Conservation (phyloP, 352 stramenopile genomes). For the Globisporangium heterothallicum region DNA sequence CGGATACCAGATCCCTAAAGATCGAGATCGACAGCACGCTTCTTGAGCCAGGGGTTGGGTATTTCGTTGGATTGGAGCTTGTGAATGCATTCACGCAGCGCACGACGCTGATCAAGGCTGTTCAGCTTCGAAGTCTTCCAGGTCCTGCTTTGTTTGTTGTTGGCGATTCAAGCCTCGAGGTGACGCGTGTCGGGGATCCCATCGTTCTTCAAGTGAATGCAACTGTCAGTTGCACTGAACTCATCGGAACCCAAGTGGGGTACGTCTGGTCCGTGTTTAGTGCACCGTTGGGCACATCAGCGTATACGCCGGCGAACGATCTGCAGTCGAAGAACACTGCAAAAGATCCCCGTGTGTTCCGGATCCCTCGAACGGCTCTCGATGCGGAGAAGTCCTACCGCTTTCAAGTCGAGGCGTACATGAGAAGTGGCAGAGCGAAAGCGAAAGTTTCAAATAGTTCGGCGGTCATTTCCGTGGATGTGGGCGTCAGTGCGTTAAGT, state of each 20-base stretch:
- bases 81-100: constrained; percentile 54
- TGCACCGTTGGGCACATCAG: constrained; percentile 5
- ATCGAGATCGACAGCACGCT: constrained; percentile 43
- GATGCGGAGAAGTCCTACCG: constrained; percentile 38
- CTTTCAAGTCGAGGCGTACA: constrained; percentile 53
- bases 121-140: constrained; percentile 33
- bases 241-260: constrained; percentile 26
- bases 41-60: constrained; percentile 28
- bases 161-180: constrained; percentile 26
- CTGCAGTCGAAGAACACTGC: constrained; percentile 50
- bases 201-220: constrained; percentile 41
- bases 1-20: constrained; percentile 12
- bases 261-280: constrained; percentile 48
- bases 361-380: constrained; percentile 29
- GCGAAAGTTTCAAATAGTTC: constrained; percentile 23
- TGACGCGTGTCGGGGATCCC: constrained; percentile 29
- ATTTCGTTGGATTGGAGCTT: constrained; percentile 47
- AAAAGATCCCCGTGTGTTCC: constrained; percentile 59
- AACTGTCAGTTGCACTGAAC: constrained; percentile 34
- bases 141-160: constrained; percentile 49
- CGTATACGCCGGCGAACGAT: constrained; percentile 18
- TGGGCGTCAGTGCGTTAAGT: constrained; percentile 31
- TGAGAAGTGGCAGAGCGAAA: constrained; percentile 26
- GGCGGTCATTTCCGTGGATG: constrained; percentile 32
- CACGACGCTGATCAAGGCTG: constrained; percentile 13